Evolutionary conservation across 257 asterid species (phyloP), one percentile per base, ranked within the genome.

Genomic region (Capsicum rhomboideum): DNA sequence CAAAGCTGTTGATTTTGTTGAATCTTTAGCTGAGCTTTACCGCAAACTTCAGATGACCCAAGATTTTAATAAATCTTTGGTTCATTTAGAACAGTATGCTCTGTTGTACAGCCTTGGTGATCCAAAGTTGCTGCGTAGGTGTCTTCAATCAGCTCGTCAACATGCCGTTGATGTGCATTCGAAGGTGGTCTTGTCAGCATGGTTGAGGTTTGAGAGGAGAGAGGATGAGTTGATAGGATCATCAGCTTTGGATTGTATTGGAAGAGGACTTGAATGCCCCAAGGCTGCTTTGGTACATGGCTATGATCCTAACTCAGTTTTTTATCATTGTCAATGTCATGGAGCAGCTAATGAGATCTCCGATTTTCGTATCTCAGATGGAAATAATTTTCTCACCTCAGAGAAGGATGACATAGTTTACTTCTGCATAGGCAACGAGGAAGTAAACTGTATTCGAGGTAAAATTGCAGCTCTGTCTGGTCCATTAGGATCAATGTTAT

Each of bases 181-280:
- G 2, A 90, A 90, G 87, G 87, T 91, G 6, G 91, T 91, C 74
- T 84, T 90, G 78, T 88, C 93, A 13, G 93, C 93, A 63, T 91
- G 94, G 94, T 87, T 91, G 89, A 79, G 94, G 91, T 91, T 90
- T 56, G 92, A 90, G 85, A 88, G 94, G 86, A 91, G 94, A 77
- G 94, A 90, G 78, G 92, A 90, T 85, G 91, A 91, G 69, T 77
- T 91, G 40, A 83, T 84, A 6, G 92, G 91, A 12, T 86, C 83
- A 10, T 91, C 91, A 6, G 52, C 91, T 53, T 83, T 91, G 69
- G 92, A 90, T 83, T 91, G 94, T 83, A 85, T 88, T 72, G 94
- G 94, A n/a, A 87, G 92, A 79, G 71, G 79, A 37, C 85, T 91
- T 28, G 94, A 91, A 87, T 91, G 92, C 80, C 92, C 91, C 28